phyloP scores from a whole-genome alignment of 1,284 basidiomycete species.

The Rhizoctonia solani region DNA sequence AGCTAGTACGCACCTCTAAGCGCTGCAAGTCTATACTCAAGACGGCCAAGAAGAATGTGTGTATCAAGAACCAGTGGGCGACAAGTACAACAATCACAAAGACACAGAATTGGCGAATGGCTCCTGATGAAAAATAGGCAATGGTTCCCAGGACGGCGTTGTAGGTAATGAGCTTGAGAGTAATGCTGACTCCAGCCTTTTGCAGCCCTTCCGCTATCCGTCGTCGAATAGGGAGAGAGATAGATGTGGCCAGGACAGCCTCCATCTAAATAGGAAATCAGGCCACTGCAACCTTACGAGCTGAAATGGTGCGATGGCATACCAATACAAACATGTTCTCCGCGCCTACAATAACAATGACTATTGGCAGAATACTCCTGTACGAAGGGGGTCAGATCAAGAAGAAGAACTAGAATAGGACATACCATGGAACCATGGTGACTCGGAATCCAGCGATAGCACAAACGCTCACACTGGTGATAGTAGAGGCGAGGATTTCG shows the following conservation, averaged over 20 bases:
- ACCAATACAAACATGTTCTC: constrained; percentile 98
- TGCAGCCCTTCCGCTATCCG: constrained; percentile 88
- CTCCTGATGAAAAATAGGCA: constrained; percentile 75
- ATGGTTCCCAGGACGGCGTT: constrained; percentile 80
- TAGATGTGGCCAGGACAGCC: constrained; percentile 86
- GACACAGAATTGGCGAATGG: constrained; percentile 90
- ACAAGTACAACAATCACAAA: constrained; percentile 94
- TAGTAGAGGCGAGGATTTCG: constrained; percentile 87
- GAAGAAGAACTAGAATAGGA: constrained; percentile 27
- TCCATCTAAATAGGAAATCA: constrained; percentile 62
- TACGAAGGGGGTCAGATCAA: constrained; percentile 35
- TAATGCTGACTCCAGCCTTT: constrained; percentile 87
- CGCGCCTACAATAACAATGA: constrained; percentile 93
- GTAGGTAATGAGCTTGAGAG: constrained; percentile 88
- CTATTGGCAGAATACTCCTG: constrained; percentile 87
- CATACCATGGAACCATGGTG: constrained; percentile 85
- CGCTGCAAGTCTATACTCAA: constrained; percentile 90
- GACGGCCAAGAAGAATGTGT: constrained; percentile 90
- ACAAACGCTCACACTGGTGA: constrained; percentile 91
- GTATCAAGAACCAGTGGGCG: constrained; percentile 93
- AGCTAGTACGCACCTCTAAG: constrained; percentile 62
- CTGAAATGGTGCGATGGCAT: constrained; percentile 43
- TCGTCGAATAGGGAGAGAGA: constrained; percentile 88
- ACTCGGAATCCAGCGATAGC: constrained; percentile 82
- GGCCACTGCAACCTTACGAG: neutral